A percentile compares a stretch with the other conserved stretches of the same genome.
phyloP scores from a whole-genome alignment of 495 filamentous ascomycete species.

The Neurospora sp. region DNA sequence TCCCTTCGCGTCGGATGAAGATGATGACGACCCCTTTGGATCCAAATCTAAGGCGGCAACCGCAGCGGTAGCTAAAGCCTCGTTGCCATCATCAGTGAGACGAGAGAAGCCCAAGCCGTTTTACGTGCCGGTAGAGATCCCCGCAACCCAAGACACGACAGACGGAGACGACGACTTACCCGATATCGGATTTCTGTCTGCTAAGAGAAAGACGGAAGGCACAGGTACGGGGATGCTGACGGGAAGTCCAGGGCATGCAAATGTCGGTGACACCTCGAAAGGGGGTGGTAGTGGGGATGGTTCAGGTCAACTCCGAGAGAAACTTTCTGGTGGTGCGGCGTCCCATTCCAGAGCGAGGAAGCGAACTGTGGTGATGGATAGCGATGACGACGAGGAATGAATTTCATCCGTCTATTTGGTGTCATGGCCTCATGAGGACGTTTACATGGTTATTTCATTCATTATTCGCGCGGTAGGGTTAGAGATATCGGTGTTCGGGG shows the following conservation, averaged over 20 bases:
- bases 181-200: constrained; percentile 24
- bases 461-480: not conserved
- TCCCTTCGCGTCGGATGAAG: not conserved
- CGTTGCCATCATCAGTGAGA: not conserved
- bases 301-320: not conserved
- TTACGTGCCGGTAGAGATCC: constrained; percentile 23
- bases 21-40: not conserved
- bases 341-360: not conserved
- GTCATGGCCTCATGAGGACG: not conserved
- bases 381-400: constrained; percentile 2
- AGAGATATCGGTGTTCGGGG: not conserved
- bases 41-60: not conserved
- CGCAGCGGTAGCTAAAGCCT: not conserved
- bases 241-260: constrained; percentile 1
- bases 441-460: not conserved
- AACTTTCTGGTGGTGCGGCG: not conserved
- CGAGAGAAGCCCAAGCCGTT: constrained; percentile 12
- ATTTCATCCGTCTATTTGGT: not conserved
- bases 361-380: constrained; percentile 1
- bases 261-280: not conserved
- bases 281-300: not conserved
- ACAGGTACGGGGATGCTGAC: not conserved
- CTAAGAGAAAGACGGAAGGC: constrained; percentile 1
- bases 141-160: constrained; percentile 20
- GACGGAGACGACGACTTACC: constrained; percentile 24